A percentile compares a stretch with the other conserved stretches of the same genome.
phyloP scores from a whole-genome alignment of 2,329 filamentous ascomycete genomes.

The Mycogone perniciosa region DNA sequence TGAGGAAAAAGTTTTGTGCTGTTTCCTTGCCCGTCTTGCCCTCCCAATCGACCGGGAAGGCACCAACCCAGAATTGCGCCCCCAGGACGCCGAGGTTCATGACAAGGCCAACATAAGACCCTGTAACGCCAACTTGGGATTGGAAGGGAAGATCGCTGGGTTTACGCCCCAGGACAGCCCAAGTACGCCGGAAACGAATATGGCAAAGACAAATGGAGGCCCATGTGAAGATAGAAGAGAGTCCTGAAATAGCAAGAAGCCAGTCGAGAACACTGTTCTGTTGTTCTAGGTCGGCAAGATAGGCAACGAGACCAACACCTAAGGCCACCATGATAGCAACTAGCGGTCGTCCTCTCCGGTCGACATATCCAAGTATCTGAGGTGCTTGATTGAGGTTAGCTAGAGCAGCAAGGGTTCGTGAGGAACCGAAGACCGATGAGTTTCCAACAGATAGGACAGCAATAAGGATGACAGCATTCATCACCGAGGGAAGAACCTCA shows the following conservation, averaged over 20 bases:
- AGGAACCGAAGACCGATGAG: constrained; percentile 84
- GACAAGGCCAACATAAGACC: constrained; percentile 72
- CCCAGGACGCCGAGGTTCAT: constrained; percentile 72
- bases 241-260: constrained; percentile 64
- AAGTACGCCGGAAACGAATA: constrained; percentile 84
- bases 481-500: constrained; percentile 70
- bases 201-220: constrained; percentile 81
- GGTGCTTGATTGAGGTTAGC: constrained; percentile 84
- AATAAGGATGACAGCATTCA: constrained; percentile 89
- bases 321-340: constrained; percentile 64
- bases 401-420: constrained; percentile 79
- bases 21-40: constrained; percentile 38
- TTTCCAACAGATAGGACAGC: constrained; percentile 88
- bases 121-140: constrained; percentile 70
- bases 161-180: constrained; percentile 61
- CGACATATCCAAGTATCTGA: constrained; percentile 69
- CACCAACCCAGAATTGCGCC: constrained; percentile 84
- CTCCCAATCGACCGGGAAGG: constrained; percentile 62
- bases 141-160: constrained; percentile 73
- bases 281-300: constrained; percentile 57
- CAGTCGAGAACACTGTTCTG: constrained; percentile 63
- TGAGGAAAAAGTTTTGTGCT: constrained; percentile 64
- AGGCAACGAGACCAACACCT: constrained; percentile 65
- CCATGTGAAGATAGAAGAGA: constrained; percentile 74
- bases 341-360: constrained; percentile 73